Evolutionary conservation across 176 grass and related monocot species (phyloP).

Genomic region (Carex cristatella): DNA sequence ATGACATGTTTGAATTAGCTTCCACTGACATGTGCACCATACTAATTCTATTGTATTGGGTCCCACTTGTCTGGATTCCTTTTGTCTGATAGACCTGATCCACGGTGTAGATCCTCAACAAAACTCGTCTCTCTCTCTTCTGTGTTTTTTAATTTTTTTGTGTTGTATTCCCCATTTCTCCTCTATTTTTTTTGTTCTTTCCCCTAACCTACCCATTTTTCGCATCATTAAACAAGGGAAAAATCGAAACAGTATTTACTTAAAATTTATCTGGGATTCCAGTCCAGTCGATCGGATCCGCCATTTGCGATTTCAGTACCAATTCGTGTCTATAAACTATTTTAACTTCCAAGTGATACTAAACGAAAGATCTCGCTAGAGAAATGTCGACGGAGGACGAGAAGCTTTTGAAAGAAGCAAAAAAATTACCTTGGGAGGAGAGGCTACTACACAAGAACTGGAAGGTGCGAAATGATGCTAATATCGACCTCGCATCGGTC

Average conservation of each 20-base stretch:
- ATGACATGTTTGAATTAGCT: not conserved
- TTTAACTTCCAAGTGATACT: conserved; percentile 32
- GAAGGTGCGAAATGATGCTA: conserved; percentile 98
- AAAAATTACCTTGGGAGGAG: conserved; percentile 96
- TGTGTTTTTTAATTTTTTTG: not conserved
- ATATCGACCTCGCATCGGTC: conserved; percentile 86
- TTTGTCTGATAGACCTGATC: not conserved
- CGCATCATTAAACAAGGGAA: not conserved
- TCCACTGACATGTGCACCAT: not conserved
- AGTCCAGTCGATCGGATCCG: not conserved
- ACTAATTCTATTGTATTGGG: not conserved
- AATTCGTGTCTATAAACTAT: conserved; percentile 36
- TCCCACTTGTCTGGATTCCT: not conserved
- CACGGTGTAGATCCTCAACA: not conserved
- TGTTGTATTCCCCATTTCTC: conserved; percentile 14
- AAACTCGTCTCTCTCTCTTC: conserved; percentile 5
- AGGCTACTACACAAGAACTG: conserved; percentile 95
- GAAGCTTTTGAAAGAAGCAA: conserved; percentile 99
- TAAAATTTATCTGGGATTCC: not conserved
- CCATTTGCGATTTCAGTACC: not conserved
- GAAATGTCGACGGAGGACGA: conserved; percentile 96
- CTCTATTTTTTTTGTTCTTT: conserved; percentile 37
- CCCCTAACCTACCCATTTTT: conserved; percentile 14
- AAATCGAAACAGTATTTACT: not conserved
- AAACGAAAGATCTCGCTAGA: conserved; percentile 4